These are phyloP conservation scores for Colletotrichum theobromicola DNA, from an alignment of 2,329 filamentous ascomycete species.

Conservation along the genomic window DNA sequence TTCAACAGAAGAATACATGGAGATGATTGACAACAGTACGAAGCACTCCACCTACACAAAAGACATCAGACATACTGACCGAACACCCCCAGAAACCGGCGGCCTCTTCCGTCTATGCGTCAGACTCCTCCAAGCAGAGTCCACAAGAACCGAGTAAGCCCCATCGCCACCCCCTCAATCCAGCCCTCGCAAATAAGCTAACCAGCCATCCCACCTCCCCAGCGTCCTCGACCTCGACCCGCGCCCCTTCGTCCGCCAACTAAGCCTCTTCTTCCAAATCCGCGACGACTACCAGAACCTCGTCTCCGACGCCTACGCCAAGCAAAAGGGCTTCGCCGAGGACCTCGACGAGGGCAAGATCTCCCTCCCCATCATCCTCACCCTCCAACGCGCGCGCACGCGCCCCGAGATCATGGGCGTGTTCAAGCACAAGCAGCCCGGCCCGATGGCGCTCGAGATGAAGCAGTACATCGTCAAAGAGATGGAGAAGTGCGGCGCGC, in stretches of 20 bases:
- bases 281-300: constrained; percentile 38
- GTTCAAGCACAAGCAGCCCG: background rate
- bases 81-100: constrained; percentile 20
- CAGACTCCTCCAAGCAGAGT: background rate
- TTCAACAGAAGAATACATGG: constrained; percentile 84
- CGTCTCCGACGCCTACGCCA: constrained; percentile 32
- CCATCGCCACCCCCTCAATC: too few relatives aligned
- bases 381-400: background rate
- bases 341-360: constrained; percentile 48
- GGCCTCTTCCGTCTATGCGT: constrained; percentile 21
- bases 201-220: background rate
- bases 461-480: background rate
- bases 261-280: constrained; percentile 36
- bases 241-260: constrained; percentile 1
- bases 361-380: constrained; percentile 35
- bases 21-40: constrained; percentile 64
- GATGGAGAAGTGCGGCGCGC: background rate
- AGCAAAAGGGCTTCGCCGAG: constrained; percentile 43
- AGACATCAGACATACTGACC: too few relatives aligned
- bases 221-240: background rate
- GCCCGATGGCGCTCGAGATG: background rate
- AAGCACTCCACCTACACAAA: background rate
- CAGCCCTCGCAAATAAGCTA: too few relatives aligned
- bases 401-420: background rate
- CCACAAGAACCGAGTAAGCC: background rate